Evolutionary conservation across 257 asterid genomes (phyloP).

Genomic region (Scutellaria galericulata): DNA sequence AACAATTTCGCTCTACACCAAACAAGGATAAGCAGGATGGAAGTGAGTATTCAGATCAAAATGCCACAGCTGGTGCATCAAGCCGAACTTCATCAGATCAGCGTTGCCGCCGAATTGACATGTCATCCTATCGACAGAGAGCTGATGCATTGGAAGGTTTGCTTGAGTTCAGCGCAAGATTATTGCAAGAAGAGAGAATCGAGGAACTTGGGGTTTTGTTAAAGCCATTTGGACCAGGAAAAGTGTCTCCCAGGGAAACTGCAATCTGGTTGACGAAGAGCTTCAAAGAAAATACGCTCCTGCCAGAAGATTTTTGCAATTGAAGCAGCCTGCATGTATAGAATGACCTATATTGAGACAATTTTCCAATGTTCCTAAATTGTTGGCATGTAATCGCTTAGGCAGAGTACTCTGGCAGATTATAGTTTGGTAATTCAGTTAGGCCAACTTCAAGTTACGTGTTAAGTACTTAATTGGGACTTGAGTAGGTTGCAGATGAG

Average conservation of each 20-base stretch:
- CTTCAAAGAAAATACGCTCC: conserved; percentile 70
- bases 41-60: conserved; percentile 80
- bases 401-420: conserved; percentile 43
- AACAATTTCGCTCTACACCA: conserved; percentile 49
- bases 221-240: conserved; percentile 86
- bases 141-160: conserved; percentile 94
- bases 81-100: conserved; percentile 83
- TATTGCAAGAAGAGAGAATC: conserved; percentile 73
- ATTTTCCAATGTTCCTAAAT: conserved; percentile 38
- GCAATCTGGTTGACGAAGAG: conserved; percentile 93
- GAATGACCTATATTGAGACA: conserved; percentile 19
- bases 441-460: conserved; percentile 36
- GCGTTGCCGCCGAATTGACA: conserved; percentile 69
- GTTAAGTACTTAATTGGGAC: conserved; percentile 32
- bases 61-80: conserved; percentile 91
- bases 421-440: conserved; percentile 38
- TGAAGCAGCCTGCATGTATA: conserved; percentile 37
- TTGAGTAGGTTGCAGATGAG: conserved; percentile 38
- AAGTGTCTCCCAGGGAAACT: conserved; percentile 94
- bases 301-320: conserved; percentile 48
- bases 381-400: conserved; percentile 38
- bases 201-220: conserved; percentile 85
- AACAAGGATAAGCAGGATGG: conserved; percentile 51
- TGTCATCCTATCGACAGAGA: conserved; percentile 79
- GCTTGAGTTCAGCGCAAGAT: conserved; percentile 88